Conservation (phyloP, 208 protist genomes). For the Trypanosoma caninum region DNA sequence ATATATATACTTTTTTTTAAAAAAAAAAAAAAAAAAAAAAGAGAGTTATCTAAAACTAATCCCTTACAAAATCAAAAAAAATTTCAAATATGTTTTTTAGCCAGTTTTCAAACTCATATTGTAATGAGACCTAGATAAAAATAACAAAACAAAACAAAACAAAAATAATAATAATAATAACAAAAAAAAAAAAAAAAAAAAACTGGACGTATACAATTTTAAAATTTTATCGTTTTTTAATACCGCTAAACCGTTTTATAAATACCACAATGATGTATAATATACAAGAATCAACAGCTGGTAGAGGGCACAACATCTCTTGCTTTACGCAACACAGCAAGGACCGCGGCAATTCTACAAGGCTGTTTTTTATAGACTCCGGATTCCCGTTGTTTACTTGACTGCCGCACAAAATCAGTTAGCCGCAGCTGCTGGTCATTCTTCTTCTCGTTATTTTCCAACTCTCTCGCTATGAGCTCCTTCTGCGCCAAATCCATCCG, state of each 20-base stretch:
- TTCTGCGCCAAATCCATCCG: constrained; percentile 55
- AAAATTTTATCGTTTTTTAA: too few species aligned
- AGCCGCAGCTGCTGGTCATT: constrained; percentile 32
- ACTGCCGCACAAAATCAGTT: constrained; percentile 42
- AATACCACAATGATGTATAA: too few species aligned
- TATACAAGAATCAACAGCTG: too few species aligned
- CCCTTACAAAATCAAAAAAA: too few species aligned
- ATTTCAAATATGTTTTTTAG: too few species aligned
- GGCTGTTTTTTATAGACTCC: constrained; percentile 65
- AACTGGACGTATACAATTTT: constrained; percentile 1
- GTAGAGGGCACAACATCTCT: constrained; percentile 14
- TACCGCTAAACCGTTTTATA: too few species aligned
- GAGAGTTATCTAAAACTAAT: neutral
- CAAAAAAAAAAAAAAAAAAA: constrained; percentile 16
- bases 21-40: neutral
- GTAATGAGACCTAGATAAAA: too few species aligned
- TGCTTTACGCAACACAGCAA: constrained; percentile 44
- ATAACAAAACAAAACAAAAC: constrained; percentile 11
- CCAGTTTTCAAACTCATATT: too few species aligned
- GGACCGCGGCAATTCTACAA: constrained; percentile 28
- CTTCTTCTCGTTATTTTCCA: neutral
- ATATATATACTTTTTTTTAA: neutral
- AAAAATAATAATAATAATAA: constrained; percentile 16
- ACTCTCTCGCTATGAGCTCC: constrained; percentile 27
- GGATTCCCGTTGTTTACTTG: constrained; percentile 18